These are phyloP conservation scores for Zasmidium angulare DNA, from an alignment of 2,329 filamentous ascomycete genomes.

Conservation along the genomic window DNA sequence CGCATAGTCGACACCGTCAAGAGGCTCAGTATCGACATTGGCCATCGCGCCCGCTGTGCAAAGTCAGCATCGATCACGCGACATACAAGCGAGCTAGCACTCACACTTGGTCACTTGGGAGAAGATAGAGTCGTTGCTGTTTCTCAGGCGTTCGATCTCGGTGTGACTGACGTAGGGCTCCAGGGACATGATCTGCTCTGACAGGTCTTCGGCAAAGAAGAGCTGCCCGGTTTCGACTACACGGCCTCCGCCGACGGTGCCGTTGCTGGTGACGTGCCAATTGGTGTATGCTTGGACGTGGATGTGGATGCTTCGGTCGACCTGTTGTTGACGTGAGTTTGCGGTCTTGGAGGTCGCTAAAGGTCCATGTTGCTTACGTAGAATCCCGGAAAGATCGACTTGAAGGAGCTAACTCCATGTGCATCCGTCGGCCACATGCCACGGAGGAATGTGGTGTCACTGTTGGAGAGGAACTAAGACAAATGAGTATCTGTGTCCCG, in stretches of 20 bases:
- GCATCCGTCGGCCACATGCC: slow-evolving; percentile 16
- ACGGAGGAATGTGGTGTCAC: slow-evolving; percentile 9
- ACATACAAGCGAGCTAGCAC: not conserved
- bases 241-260: slow-evolving; percentile 6
- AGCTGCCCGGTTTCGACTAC: slow-evolving; percentile 16
- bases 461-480: slow-evolving; percentile 8
- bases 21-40: slow-evolving; percentile 9
- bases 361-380: not conserved
- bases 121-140: slow-evolving; percentile 4
- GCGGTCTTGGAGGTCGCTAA: not conserved
- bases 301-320: slow-evolving; percentile 15
- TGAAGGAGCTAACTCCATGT: slow-evolving; percentile 9
- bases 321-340: not conserved
- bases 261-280: slow-evolving; percentile 13
- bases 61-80: not conserved
- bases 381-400: slow-evolving; percentile 14
- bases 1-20: slow-evolving; percentile 9
- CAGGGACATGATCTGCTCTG: slow-evolving; percentile 13
- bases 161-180: slow-evolving; percentile 14
- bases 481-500: not conserved
- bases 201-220: slow-evolving; percentile 11
- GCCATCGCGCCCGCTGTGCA: slow-evolving; percentile 7
- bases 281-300: slow-evolving; percentile 16
- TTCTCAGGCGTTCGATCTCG: slow-evolving; percentile 6
- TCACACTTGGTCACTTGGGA: slow-evolving; percentile 4